Evolutionary conservation across 129 eudicot genomes (phyloP), one percentile per base, ranked within the genome.

Genomic region (Arctium minus): DNA sequence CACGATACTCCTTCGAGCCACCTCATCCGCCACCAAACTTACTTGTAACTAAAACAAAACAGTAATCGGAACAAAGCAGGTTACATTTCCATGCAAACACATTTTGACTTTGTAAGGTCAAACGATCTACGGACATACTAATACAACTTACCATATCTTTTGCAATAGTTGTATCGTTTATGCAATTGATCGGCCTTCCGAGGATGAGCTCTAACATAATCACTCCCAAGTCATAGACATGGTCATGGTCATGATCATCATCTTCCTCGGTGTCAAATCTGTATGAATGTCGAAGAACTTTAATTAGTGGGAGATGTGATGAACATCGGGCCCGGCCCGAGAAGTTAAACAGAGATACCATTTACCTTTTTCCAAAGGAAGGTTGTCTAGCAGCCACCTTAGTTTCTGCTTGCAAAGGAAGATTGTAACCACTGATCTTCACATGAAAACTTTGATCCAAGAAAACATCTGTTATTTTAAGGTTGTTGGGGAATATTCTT

Each of bases 201-300:
- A 91, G 89, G 30, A 91, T 86, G 74, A 87, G 88, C 85, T 93
- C 95, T 50, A 89, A 85, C 72, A 93, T 50, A 27, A 93, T 91
- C 29, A 93, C 91, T 70, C 97, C 97, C 72, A 87, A 79, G 85
- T 93, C 90, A 31, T 89, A 86, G 12, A 91, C 87, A 83, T 91
- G 95, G 29, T 86, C 62, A 70, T 77, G 80, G 74, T 87, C 92
- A 79, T 88, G 89, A 36, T 86, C 80, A 70, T 86, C 82, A 70
- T 88, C 83, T 71, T 85, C 88, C 84, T 86, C 85, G 3, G 73
- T n/a, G 37, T 62, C 88, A 81, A 83, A 85, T 88, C 97, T 92
- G 89, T 32, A 76, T 64, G 5, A 36, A 10, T 15, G 70, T 53
- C 6, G 29, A 40, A 22, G 8, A n/a, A 22, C 27, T 2, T 15